Base-by-base conservation (phyloP, 441 rosid genomes). In the Gossypium gossypioides region DNA sequence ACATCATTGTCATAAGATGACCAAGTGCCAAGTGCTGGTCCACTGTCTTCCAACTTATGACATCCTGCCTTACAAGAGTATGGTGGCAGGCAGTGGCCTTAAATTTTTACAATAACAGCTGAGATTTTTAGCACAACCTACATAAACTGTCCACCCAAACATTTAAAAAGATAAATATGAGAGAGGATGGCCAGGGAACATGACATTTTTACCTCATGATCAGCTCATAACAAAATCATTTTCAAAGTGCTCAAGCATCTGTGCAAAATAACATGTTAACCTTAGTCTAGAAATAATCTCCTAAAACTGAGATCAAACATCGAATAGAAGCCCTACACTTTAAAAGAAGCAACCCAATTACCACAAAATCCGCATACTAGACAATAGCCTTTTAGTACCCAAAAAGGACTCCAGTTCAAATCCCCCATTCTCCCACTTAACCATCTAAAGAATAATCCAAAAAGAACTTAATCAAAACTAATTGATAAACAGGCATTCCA, bases 271-370 rank as follows among this genome's bases (percentile, higher is more conserved):
- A 48, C 1, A 4, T 8, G 42, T 25, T 48, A 15, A 46, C 15
- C 24, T 50, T 67, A 48, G 7, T 16, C 58, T 48, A 25, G 22
- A 67, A 67, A 51, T 25, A 27, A 50, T 67, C 25, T 15, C 58
- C 71, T 7, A 67, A 65, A 66, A 15, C 15, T 27, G 8, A 67
- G 59, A 67, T 50, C 58, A 50, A 29, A 68, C 44, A 51, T 29
- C 72, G 32, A 71, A 70, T 7, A 37, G 37, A 42, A 15, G 42
- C 15, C 57, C 65, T 15, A 59, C 56, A 71, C 6, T 2, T 46
- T 9, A 59, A 71, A 27, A 56, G 25, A 68, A 59, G 9, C 68
- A 59, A 40, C 42, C 58, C 48, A 25, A 29, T 59, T 48, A 71
- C 22, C 67, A 42, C 29, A 59, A 16, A 56, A 68, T 10, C 32